These are phyloP conservation scores for Puccinia horiana DNA, from an alignment of 1,284 basidiomycete genomes.

Conservation along the genomic window DNA sequence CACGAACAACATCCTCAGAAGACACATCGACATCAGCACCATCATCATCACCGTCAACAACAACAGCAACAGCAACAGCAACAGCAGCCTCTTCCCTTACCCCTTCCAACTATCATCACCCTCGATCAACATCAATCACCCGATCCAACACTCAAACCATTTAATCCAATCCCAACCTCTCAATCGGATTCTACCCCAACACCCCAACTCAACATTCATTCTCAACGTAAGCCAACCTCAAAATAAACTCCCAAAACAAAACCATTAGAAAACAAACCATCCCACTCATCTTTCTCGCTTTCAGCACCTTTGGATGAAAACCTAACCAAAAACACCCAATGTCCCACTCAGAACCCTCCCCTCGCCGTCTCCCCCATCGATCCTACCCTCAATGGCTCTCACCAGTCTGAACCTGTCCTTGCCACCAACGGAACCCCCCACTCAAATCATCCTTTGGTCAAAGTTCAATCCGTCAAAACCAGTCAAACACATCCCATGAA, in stretches of 20 bases:
- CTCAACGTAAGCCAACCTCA: background rate
- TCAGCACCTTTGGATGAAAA: background rate
- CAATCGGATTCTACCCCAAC: background rate
- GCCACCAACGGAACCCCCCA: background rate
- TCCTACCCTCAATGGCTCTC: background rate
- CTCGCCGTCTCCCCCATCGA: background rate
- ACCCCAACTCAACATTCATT: background rate
- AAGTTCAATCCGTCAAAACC: slow-evolving; percentile 25
- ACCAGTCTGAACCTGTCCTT: background rate
- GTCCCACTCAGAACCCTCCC: background rate
- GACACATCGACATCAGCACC: slow-evolving; percentile 5
- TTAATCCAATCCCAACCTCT: background rate
- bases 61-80: slow-evolving; percentile 1
- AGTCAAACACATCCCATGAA: slow-evolving; percentile 45
- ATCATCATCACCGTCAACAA: slow-evolving; percentile 10
- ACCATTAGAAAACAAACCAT: background rate
- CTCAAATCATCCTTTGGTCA: background rate
- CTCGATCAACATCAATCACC: background rate
- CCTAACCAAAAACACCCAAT: background rate
- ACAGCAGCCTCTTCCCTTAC: background rate
- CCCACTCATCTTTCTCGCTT: background rate
- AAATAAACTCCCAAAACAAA: background rate
- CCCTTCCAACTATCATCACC: background rate
- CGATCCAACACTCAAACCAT: background rate
- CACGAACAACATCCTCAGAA: background rate